phyloP scores from a whole-genome alignment of 31 red algal species.

The Porphyra umbilicalis region DNA sequence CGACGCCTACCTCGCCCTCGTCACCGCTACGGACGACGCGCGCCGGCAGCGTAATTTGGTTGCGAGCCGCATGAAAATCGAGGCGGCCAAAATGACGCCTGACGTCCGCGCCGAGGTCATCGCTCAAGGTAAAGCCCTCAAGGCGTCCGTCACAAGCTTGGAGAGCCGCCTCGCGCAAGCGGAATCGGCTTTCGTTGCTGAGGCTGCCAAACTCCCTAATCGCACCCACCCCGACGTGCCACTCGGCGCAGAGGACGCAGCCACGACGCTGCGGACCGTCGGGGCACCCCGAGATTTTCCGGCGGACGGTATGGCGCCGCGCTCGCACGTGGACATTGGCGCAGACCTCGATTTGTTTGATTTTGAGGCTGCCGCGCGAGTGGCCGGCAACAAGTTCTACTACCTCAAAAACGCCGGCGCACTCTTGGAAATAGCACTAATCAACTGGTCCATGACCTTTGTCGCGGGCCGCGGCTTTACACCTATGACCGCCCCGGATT shows the following conservation, averaged over 20 bases:
- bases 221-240: constrained; percentile 84
- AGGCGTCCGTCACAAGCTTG: constrained; percentile 22
- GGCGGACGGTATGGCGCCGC: constrained; percentile 27
- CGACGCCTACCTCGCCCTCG: constrained; percentile 34
- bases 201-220: constrained; percentile 78
- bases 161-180: constrained; percentile 42
- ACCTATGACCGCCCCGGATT: constrained; percentile 76
- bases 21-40: constrained; percentile 18
- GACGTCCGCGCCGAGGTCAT: constrained; percentile 53
- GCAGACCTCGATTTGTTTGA: constrained; percentile 69
- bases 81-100: constrained; percentile 23
- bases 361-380: constrained; percentile 86
- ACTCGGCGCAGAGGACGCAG: constrained; percentile 62
- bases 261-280: constrained; percentile 21
- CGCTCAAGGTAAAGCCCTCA: constrained; percentile 65
- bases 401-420: constrained; percentile 80
- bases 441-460: constrained; percentile 79
- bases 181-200: constrained; percentile 30
- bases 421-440: constrained; percentile 82
- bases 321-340: constrained; percentile 62
- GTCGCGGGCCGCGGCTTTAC: constrained; percentile 49
- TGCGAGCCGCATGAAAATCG: constrained; percentile 65
- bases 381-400: constrained; percentile 80
- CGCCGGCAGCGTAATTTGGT: constrained; percentile 68
- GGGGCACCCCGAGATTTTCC: constrained; percentile 32